phyloP scores from a whole-genome alignment of 495 filamentous ascomycete genomes.

The Penicillium diatomitis region DNA sequence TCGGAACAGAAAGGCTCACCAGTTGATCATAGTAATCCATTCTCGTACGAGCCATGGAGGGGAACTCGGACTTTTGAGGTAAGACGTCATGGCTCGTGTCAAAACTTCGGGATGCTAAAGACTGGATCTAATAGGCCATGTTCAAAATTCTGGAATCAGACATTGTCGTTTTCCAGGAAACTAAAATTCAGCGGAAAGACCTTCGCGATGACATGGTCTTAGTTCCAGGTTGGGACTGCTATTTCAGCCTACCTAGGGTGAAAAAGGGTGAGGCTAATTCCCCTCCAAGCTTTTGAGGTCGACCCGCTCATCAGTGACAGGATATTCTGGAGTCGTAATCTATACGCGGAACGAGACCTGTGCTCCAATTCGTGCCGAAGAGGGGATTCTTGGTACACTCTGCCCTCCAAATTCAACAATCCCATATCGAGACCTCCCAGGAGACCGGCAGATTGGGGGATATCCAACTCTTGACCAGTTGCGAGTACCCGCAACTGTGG shows the following conservation, averaged over 20 bases:
- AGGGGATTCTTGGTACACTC: constrained; percentile 80
- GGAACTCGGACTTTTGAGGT: constrained; percentile 76
- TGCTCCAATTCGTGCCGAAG: constrained; percentile 82
- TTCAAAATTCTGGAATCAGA: constrained; percentile 91
- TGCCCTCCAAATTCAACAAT: constrained; percentile 64
- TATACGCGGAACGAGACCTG: constrained; percentile 89
- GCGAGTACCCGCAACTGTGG: constrained; percentile 15
- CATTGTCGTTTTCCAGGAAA: constrained; percentile 91
- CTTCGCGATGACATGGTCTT: constrained; percentile 93
- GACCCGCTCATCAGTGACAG: constrained; percentile 30
- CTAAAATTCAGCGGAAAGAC: constrained; percentile 94
- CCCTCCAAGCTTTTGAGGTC: background rate
- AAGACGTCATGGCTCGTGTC: constrained; percentile 2
- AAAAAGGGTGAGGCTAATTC: constrained; percentile 60
- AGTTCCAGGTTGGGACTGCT: constrained; percentile 93
- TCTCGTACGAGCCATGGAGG: constrained; percentile 92
- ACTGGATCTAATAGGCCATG: constrained; percentile 52
- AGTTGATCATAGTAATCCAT: constrained; percentile 63
- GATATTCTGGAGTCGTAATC: constrained; percentile 94
- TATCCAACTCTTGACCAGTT: constrained; percentile 69
- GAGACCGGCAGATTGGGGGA: constrained; percentile 80
- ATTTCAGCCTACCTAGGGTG: constrained; percentile 81
- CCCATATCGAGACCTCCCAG: constrained; percentile 67
- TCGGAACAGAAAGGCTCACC: background rate
- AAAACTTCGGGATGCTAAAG: background rate